Evolutionary conservation across 768 basidiomycete species (phyloP), one percentile per base, ranked within the genome.

Genomic region (Russula sp.): DNA sequence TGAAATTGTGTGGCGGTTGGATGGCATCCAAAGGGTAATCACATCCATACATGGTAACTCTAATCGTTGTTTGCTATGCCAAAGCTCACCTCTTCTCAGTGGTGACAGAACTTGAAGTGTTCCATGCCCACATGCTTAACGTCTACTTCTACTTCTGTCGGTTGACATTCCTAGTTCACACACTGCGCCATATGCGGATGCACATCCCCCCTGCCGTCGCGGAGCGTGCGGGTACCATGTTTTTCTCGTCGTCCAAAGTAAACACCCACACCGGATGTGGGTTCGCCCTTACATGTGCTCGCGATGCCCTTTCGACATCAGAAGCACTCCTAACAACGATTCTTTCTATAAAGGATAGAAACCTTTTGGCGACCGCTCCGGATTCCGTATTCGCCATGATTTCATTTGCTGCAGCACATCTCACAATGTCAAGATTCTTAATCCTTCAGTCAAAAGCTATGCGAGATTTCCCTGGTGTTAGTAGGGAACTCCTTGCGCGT

Each of bases 361-460:
- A 67, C 0, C 69, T 78, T n/a, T 70, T 81, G 61, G 73, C 75
- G 64, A 72, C 79, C 13, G 75, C 78, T 9, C 79, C 79, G 2
- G 80, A 81, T 69, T 71, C 70, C 46, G 57, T 80, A 30, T 81
- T 77, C 62, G 71, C 71, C 34, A 75, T 81, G 75, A 72, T 81
- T 51, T 71, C 75, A 0, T 79, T 81, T 57, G 77, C 80, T 48
- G 77, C 80, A 6, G 73, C 78, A 1, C 80, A 75, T 54, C 63
- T 82, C 55, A 74, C 81, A 56, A 71, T 78, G 13, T 74, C 75
- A 48, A 82, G 81, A 68, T 79, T 80, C 55, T 40, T 67, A 28
- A 2, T 67, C 2, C 58, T 69, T 59, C 62, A 61, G n/a, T 49
- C 65, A 20, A 58, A 49, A 20, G 38, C 32, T 53, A 10, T 38